These are phyloP conservation scores for Daedalea quercina DNA, from an alignment of 768 basidiomycete species.

Conservation along the genomic window DNA sequence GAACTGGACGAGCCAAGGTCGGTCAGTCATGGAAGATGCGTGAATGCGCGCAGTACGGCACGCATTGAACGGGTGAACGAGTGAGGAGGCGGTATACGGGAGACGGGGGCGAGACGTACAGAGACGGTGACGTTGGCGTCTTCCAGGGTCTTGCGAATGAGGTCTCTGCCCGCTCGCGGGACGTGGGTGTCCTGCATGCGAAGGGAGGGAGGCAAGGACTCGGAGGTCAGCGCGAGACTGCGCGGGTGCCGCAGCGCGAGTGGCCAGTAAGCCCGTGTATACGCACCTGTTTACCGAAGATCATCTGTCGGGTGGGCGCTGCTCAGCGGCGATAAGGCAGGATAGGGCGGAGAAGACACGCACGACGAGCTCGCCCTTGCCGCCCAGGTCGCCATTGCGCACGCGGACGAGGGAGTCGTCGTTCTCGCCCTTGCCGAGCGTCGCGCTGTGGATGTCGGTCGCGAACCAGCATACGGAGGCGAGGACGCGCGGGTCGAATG, in stretches of 20 bases:
- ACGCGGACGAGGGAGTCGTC: conserved; percentile 80
- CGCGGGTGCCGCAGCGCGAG: too few relatives aligned
- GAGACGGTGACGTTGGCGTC: conserved; percentile 68
- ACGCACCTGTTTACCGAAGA: conserved; percentile 87
- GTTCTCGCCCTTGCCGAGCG: conserved; percentile 76
- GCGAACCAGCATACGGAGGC: conserved; percentile 92
- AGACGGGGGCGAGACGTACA: conserved; percentile 36
- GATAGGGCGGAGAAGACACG: conserved; percentile 18
- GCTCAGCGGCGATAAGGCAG: not conserved
- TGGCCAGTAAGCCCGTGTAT: too few relatives aligned
- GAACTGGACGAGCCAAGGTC: conserved; percentile 68
- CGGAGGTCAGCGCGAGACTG: not conserved
- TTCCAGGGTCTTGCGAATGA: conserved; percentile 79
- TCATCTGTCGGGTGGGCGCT: conserved; percentile 48
- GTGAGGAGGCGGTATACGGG: not conserved
- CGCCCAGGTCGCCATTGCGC: conserved; percentile 63
- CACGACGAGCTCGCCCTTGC: conserved; percentile 82
- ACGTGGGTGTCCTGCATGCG: conserved; percentile 79
- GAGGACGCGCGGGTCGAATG: conserved; percentile 79
- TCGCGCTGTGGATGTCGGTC: conserved; percentile 86
- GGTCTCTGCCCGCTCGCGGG: conserved; percentile 76
- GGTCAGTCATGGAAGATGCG: too few relatives aligned
- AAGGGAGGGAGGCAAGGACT: not conserved
- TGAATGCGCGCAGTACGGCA: not conserved
- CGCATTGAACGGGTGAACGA: too few relatives aligned